Conservation (phyloP, 306 rosid genomes). For the Biancaea sappan region DNA sequence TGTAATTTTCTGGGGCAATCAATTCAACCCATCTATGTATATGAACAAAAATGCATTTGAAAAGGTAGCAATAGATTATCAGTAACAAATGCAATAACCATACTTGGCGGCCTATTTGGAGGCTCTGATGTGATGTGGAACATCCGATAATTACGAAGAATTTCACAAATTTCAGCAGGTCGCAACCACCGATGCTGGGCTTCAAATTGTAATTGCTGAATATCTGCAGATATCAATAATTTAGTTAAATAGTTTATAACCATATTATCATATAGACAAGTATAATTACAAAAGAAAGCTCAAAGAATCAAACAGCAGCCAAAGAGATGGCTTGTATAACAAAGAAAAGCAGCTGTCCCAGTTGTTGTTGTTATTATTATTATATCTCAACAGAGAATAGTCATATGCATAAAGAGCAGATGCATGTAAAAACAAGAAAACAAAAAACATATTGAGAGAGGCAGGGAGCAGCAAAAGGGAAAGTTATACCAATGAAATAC, state of each 20-base stretch:
- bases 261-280: conserved; percentile 12
- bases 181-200: conserved; percentile 91
- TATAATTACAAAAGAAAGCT: conserved; percentile 19
- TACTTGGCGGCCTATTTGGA: conserved; percentile 86
- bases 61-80: conserved; percentile 4
- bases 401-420: not conserved
- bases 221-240: conserved; percentile 52
- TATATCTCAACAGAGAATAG: not conserved
- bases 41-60: not conserved
- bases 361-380: not conserved
- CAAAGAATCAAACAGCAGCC: conserved; percentile 21
- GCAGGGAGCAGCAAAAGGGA: not conserved
- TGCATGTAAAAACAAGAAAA: not conserved
- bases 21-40: conserved; percentile 8
- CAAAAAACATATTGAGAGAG: not conserved
- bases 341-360: not conserved
- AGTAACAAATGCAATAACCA: conserved; percentile 39
- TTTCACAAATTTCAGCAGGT: conserved; percentile 97
- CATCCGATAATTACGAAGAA: conserved; percentile 69
- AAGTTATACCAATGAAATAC: not conserved
- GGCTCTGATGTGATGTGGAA: conserved; percentile 80
- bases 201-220: conserved; percentile 67
- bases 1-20: conserved; percentile 16
- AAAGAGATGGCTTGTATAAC: conserved; percentile 13
- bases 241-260: conserved; percentile 20